phyloP scores from a whole-genome alignment of 208 protist species.

The Spongospora subterranea region DNA sequence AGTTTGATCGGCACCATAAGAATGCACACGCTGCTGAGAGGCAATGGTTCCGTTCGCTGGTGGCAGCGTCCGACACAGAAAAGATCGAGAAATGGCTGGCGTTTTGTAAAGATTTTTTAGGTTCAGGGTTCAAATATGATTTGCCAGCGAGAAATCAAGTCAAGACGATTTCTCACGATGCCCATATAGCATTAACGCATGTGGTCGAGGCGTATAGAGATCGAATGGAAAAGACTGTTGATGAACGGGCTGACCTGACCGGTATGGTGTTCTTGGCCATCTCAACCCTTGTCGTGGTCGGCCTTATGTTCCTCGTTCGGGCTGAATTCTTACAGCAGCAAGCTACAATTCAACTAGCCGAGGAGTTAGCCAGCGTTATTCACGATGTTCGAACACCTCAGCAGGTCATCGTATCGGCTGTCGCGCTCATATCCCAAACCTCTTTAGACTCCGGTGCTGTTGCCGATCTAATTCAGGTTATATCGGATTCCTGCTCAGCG shows the following conservation, averaged over 20 bases:
- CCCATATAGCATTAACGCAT: background rate
- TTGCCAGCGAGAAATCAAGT: background rate
- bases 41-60: background rate
- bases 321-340: constrained; percentile 36
- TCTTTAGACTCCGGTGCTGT: background rate
- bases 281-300: background rate
- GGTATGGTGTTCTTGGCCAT: constrained; percentile 36
- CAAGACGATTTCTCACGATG: background rate
- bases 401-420: constrained; percentile 39
- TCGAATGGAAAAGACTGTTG: background rate
- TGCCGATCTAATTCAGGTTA: constrained; percentile 30
- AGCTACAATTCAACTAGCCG: constrained; percentile 22
- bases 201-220: background rate
- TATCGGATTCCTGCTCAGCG: constrained; percentile 20
- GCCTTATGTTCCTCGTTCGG: constrained; percentile 22
- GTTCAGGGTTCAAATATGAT: too few relatives aligned
- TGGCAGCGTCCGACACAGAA: background rate
- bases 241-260: background rate
- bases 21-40: background rate
- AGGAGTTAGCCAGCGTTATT: constrained; percentile 50
- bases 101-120: background rate
- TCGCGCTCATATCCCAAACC: constrained; percentile 1
- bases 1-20: background rate
- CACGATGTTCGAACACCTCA: constrained; percentile 51
- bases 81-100: background rate